Evolutionary conservation across 371 early-diverging fungal species (phyloP).

Genomic region (Parasitella parasitica): DNA sequence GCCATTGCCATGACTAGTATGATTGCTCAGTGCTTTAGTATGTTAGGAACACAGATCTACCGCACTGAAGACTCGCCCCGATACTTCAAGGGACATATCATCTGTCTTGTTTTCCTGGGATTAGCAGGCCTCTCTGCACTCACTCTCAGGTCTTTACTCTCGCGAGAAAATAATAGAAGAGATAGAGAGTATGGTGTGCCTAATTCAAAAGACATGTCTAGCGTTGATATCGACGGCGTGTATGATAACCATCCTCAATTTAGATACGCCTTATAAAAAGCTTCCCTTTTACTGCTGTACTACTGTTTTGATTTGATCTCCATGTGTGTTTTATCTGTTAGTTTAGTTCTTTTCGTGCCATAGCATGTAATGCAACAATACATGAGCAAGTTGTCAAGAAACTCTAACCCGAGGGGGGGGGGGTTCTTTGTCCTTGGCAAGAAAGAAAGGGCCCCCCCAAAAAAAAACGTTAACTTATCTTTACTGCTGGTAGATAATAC

Average conservation of each 20-base stretch:
- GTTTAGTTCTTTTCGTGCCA: neutral
- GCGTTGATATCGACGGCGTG: slow-evolving; percentile 11
- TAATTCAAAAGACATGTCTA: slow-evolving; percentile 10
- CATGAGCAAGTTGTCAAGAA: neutral
- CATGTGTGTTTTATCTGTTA: neutral
- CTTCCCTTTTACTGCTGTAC: neutral
- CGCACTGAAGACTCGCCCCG: slow-evolving; percentile 45
- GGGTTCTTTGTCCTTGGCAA: no score
- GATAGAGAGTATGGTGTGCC: slow-evolving; percentile 24
- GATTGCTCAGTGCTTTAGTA: slow-evolving; percentile 57
- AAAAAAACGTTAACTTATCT: no score
- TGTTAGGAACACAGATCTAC: slow-evolving; percentile 62
- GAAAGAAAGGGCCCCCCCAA: no score
- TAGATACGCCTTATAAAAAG: slow-evolving; percentile 23
- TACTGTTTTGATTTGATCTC: no score
- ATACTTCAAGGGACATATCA: slow-evolving; percentile 50
- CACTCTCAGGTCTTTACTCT: slow-evolving; percentile 36
- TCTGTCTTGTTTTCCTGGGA: slow-evolving; percentile 47
- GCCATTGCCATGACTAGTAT: slow-evolving; percentile 55
- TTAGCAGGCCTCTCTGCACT: slow-evolving; percentile 16
- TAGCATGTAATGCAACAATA: neutral
- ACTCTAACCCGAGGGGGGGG: neutral
- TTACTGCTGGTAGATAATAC: no score
- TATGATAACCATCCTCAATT: slow-evolving; percentile 27
- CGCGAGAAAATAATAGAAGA: slow-evolving; percentile 48